Evolutionary conservation across 1,139 yeast genomes (phyloP), one percentile per base, ranked within the genome.

Genomic region (Wickerhamiella infanticola): DNA sequence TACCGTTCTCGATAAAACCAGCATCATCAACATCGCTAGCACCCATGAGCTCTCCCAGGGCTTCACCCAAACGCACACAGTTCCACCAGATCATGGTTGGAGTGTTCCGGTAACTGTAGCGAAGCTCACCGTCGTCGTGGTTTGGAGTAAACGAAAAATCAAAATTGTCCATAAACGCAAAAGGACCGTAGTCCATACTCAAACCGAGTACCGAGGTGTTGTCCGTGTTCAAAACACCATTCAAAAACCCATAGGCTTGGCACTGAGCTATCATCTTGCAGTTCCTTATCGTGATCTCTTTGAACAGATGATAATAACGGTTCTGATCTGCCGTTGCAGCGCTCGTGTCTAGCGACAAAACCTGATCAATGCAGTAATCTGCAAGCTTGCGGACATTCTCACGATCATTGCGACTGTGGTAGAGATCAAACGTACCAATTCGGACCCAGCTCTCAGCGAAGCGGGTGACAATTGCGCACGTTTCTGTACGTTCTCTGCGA

Each of bases 71-170:
- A 51, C 93, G 74, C 0, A 85, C 77, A 59, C 90, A 67, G 60
- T 88, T 90, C 94, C 95, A 90, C 94, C 95, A 86, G 43, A 90
- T 77, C 0, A 90, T 76, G 9, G 81, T 73, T 0, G 97, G 96
- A 11, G 85, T 81, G 57, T 83, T 84, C 35, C 73, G 72, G 62
- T 81, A 88, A 7, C 86, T 76, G 60, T 90, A 90, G 43, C 96
- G 68, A 27, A 67, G 62, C 46, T 69, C 67, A 43, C 73, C 75
- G 60, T 90, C 98, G 59, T 86, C 96, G 46, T 86, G 88, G 58
- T 90, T 90, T 1, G 97, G 93, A 0, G 96, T 82, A 59, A 74
- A 88, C 45, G 72, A 63, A 5, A 94, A 88, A 57, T 85, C 79
- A 59, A 80, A 90, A 47, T 75, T 75, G 58, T 88, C 96, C 78